Percentiles rank a stretch among this genome's conserved stretches.
Evolutionary conservation across 257 asterid genomes (phyloP).

Genomic region (Solanum clarkiae): DNA sequence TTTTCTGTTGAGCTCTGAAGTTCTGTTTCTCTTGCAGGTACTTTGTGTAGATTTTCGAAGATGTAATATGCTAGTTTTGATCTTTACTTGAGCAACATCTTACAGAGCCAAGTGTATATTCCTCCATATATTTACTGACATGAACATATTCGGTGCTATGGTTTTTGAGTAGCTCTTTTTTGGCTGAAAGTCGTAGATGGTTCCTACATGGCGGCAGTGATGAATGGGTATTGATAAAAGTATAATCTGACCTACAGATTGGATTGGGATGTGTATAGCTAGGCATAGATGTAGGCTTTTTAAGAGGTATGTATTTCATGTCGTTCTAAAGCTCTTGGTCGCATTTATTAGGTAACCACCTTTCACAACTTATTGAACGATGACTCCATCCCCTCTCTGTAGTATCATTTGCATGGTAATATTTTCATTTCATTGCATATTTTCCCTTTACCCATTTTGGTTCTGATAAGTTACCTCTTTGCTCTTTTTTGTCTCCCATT

Average conservation of each 20-base stretch:
- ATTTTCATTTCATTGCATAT: neutral
- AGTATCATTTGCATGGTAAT: neutral
- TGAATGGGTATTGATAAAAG: neutral
- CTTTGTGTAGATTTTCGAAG: neutral
- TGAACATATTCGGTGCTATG: neutral
- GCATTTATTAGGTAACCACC: neutral
- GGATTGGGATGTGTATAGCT: neutral
- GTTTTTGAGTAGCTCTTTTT: neutral
- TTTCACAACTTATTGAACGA: neutral
- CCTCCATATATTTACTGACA: neutral
- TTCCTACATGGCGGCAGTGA: neutral
- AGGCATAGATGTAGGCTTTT: neutral
- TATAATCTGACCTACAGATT: neutral
- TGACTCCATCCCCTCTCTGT: neutral
- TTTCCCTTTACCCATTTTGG: neutral
- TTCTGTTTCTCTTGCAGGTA: neutral
- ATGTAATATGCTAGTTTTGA: neutral
- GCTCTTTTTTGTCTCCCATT: neutral
- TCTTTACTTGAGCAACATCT: neutral
- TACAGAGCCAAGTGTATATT: neutral
- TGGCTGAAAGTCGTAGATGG: neutral
- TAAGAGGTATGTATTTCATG: neutral
- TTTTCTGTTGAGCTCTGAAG: neutral
- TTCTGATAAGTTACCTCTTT: neutral
- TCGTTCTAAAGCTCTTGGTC: neutral